Percentiles rank a stretch among this genome's conserved stretches.
These are phyloP conservation scores for Ceratocystis diversiconidia DNA, from an alignment of 2,329 filamentous ascomycete genomes.

Conservation along the genomic window DNA sequence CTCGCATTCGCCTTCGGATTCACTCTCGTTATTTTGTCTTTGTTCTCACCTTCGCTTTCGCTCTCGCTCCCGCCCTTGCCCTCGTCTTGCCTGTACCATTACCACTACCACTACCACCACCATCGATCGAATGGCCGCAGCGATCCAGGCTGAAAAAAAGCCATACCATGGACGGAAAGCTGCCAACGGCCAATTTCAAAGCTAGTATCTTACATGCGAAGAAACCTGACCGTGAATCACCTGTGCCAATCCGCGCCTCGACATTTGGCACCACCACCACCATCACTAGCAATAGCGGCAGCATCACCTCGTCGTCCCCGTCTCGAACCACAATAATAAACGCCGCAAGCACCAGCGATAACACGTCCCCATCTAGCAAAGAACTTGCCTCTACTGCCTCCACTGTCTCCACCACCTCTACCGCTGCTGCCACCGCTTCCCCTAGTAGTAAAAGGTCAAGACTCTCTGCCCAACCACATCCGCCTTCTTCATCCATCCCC, in stretches of 20 bases:
- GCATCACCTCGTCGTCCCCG: conserved; percentile 12
- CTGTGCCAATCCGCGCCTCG: neutral
- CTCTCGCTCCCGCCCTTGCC: conserved; percentile 1
- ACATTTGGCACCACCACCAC: neutral
- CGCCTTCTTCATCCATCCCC: neutral
- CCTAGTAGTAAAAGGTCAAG: neutral
- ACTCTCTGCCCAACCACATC: neutral
- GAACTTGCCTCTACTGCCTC: neutral
- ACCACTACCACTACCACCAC: conserved; percentile 7
- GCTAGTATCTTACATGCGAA: conserved; percentile 10
- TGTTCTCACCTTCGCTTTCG: conserved; percentile 1
- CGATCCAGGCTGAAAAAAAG: conserved; percentile 2
- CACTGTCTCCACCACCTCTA: neutral
- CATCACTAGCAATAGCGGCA: neutral
- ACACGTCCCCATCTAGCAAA: neutral
- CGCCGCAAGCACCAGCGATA: neutral
- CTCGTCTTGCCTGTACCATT: neutral
- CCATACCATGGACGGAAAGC: conserved; percentile 17
- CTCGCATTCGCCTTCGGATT: conserved; percentile 4
- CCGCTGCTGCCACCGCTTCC: neutral
- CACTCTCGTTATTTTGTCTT: neutral
- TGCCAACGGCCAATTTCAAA: conserved; percentile 14
- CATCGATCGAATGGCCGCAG: conserved; percentile 15
- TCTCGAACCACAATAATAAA: conserved; percentile 6
- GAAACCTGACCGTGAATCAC: neutral